Evolutionary conservation across 805 yeast species (phyloP).

Genomic region (Hagleromyces aurorensis): DNA sequence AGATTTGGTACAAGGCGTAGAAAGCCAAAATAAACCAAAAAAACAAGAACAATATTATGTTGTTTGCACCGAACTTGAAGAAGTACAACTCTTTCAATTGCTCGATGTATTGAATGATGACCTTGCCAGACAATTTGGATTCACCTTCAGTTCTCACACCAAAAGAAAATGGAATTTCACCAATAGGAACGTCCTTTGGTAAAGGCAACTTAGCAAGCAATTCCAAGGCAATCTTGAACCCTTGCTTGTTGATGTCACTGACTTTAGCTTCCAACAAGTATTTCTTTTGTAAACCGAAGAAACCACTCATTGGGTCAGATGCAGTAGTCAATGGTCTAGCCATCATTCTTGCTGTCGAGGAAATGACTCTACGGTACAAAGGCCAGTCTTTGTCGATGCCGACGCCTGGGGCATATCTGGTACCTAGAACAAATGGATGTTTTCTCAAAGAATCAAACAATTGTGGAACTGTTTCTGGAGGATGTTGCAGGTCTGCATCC

Average conservation of each 20-base stretch:
- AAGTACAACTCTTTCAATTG: constrained; percentile 41
- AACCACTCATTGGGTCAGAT: constrained; percentile 48
- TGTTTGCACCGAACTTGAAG: constrained; percentile 38
- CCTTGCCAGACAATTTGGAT: constrained; percentile 42
- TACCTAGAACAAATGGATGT: constrained; percentile 41
- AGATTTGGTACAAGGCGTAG: constrained; percentile 25
- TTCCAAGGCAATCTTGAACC: constrained; percentile 45
- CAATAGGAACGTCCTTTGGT: constrained; percentile 32
- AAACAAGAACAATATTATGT: constrained; percentile 29
- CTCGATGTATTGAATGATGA: constrained; percentile 39
- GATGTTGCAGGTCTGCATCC: constrained; percentile 50
- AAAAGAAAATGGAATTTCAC: constrained; percentile 43
- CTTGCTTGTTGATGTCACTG: constrained; percentile 35
- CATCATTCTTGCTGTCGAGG: constrained; percentile 41
- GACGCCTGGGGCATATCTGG: constrained; percentile 48
- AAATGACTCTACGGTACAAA: constrained; percentile 40
- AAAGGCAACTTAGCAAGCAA: constrained; percentile 40
- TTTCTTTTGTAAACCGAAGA: constrained; percentile 42
- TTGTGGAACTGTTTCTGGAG: constrained; percentile 44
- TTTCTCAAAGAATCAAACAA: constrained; percentile 34
- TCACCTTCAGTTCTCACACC: constrained; percentile 51
- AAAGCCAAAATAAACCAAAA: constrained; percentile 27
- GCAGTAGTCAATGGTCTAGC: constrained; percentile 45
- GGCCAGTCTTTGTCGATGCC: constrained; percentile 51
- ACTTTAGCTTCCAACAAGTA: constrained; percentile 32